These are phyloP conservation scores for Trapa incisa DNA, from an alignment of 345 rosid species.

Conservation along the genomic window DNA sequence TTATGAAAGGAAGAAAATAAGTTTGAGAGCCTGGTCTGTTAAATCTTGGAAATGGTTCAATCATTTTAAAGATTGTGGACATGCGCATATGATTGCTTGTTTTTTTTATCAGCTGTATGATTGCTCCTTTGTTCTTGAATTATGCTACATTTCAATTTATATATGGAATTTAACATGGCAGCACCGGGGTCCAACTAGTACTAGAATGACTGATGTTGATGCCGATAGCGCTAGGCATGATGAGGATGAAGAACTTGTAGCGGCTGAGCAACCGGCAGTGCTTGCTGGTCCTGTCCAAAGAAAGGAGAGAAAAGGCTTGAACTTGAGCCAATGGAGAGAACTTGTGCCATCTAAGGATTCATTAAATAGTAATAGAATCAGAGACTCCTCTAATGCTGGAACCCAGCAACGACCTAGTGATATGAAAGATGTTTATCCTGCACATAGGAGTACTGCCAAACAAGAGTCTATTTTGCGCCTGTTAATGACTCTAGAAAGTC, in stretches of 20 bases:
- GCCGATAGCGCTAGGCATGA: constrained; percentile 15
- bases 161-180: constrained; percentile 13
- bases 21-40: neutral
- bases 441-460: constrained; percentile 1
- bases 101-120: too few relatives aligned
- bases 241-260: constrained; percentile 25
- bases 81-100: neutral
- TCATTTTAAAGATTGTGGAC: neutral
- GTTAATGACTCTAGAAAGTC: constrained; percentile 7
- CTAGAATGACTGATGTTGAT: constrained; percentile 9
- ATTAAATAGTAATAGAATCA: constrained; percentile 8
- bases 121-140: neutral
- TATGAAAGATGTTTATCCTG: neutral
- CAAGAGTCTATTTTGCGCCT: constrained; percentile 8
- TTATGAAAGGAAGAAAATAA: too few relatives aligned
- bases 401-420: neutral
- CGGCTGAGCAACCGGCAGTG: constrained; percentile 25
- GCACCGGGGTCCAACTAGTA: constrained; percentile 46
- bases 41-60: too few relatives aligned
- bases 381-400: constrained; percentile 3
- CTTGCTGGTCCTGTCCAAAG: constrained; percentile 58
- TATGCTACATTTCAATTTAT: neutral
- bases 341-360: constrained; percentile 16
- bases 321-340: constrained; percentile 46
- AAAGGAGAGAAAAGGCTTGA: constrained; percentile 49